Evolutionary conservation across 169 alveolate species (phyloP), one percentile per base, ranked within the genome.

Genomic region (Plasmodium knowlesi): DNA sequence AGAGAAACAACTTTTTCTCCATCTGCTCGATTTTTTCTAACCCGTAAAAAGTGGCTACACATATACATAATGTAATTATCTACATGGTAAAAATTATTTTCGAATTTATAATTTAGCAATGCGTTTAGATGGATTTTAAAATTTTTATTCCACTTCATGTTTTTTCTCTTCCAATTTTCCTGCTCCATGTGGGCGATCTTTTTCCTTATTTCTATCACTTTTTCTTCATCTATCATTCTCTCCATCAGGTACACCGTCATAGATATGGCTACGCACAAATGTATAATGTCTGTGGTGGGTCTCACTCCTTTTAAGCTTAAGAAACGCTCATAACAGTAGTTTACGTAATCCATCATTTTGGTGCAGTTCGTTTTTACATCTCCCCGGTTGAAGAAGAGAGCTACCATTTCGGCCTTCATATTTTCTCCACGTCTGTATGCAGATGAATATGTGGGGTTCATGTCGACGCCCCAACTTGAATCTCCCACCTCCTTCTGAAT

Each of bases 251-350:
- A 82, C 16, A 81, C 72, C 22, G 50, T 67, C 19, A 83, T 67
- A 2, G 91, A 93, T 78, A 93, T 84, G 41, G 80, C 88, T 50
- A 93, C 14, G 12, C 79, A 84, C 19, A 84, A 78, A 54, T 53
- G 82, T 41, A 84, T 53, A 53, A 83, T 10, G 81, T 84, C 89
- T 28, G 34, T 32, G 61, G 81, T 83, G 25, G 34, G 37, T 32
- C 70, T 92, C 8, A 53, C 39, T 2, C 89, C 93, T n/a, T 82
- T 70, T 4, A 74, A 46, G 30, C n/a, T 71, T 39, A 25, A 25
- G 84, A 84, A 85, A 3, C 82, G 53, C 41, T 76, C 80, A 43
- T 34, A 85, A 30, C 93, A 93, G 83, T 79, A 84, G 74, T 82
- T 81, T 50, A 84, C 46, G 46, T 84, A 78, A 61, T 84, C 92